These are phyloP conservation scores for Lophium mytilinum DNA, from an alignment of 495 filamentous ascomycete species.

Conservation along the genomic window DNA sequence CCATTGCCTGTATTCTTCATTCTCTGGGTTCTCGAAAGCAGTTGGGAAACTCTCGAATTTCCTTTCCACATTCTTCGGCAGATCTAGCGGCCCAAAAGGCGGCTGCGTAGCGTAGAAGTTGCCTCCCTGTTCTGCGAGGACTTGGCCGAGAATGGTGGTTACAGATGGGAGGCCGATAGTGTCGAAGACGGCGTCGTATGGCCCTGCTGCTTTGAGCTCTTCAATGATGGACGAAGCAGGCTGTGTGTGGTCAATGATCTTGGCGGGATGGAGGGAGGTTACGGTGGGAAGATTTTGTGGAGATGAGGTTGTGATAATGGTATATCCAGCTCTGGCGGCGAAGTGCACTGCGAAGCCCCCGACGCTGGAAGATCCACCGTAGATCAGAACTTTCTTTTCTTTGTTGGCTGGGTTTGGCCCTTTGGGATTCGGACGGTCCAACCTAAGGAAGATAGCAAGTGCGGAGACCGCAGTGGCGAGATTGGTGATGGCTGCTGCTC, in stretches of 20 bases:
- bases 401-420: conserved; percentile 1
- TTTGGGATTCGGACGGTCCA: conserved; percentile 9
- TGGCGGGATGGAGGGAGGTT: conserved; percentile 16
- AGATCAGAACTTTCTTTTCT: conserved; percentile 28
- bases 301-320: conserved; percentile 33
- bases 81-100: no score
- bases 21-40: no score
- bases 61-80: no score
- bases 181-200: conserved; percentile 7
- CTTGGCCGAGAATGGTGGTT: no score
- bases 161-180: no score
- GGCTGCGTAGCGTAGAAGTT: no score
- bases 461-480: conserved; percentile 19
- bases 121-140: no score
- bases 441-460: conserved; percentile 17
- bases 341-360: conserved; percentile 29
- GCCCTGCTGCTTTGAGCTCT: conserved; percentile 11
- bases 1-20: no score
- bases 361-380: conserved; percentile 28
- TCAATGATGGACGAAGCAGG: conserved; percentile 2
- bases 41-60: no score
- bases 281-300: conserved; percentile 28
- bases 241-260: conserved; percentile 21
- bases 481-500: conserved; percentile 7
- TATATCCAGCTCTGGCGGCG: conserved; percentile 28